phyloP scores from a whole-genome alignment of 768 basidiomycete genomes.

The Suillus lakei region DNA sequence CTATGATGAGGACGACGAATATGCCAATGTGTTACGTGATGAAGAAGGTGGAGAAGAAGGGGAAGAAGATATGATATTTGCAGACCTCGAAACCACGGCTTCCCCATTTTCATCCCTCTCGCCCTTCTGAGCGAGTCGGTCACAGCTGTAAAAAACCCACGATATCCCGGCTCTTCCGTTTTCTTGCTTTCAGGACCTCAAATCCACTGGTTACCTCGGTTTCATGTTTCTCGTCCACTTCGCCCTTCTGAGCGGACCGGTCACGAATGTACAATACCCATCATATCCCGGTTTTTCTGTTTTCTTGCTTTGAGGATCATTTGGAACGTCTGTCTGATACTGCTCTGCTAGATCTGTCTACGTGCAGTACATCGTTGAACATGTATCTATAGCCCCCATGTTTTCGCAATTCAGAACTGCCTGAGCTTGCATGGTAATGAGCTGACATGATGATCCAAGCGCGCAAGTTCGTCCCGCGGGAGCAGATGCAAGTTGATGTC shows the following conservation, averaged over 20 bases:
- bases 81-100: background rate
- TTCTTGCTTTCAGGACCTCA: constrained; percentile 1
- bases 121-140: background rate
- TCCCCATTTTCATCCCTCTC: background rate
- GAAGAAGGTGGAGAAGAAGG: background rate
- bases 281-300: background rate
- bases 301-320: constrained; percentile 1
- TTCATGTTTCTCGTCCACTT: background rate
- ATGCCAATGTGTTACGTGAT: background rate
- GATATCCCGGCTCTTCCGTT: background rate
- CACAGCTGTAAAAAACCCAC: background rate
- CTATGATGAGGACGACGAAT: background rate
- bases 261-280: background rate
- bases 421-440: too few species aligned
- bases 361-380: background rate
- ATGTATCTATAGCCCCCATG: background rate
- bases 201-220: background rate
- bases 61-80: background rate
- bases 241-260: background rate
- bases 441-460: background rate
- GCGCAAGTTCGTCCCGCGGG: background rate
- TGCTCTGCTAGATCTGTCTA: background rate
- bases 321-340: background rate
- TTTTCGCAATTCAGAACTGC: background rate
- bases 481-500: background rate